Conservation (phyloP, 2,329 filamentous ascomycete species). For the Lasiodiplodia sp. region DNA sequence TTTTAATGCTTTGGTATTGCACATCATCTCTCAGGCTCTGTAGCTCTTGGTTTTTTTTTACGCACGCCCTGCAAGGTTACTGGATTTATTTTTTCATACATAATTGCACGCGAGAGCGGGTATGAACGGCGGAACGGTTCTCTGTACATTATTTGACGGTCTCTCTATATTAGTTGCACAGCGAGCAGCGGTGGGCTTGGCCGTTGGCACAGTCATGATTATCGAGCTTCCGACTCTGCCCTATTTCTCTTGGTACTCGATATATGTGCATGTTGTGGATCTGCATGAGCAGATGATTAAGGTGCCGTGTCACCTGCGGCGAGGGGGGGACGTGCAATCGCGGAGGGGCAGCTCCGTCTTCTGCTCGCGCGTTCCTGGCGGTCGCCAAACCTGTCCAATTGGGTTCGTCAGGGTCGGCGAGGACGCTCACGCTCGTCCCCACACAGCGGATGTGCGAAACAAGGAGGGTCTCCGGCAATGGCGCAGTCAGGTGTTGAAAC, state of each 20-base stretch:
- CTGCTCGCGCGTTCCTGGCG: not conserved
- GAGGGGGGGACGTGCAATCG: not conserved
- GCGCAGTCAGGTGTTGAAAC: not conserved
- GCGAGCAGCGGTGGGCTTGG: conserved; percentile 16
- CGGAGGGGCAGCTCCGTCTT: not conserved
- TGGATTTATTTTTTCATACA: not conserved
- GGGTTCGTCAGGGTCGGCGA: not conserved
- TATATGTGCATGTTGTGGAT: not conserved
- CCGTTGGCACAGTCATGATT: conserved; percentile 17
- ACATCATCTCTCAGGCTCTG: conserved; percentile 1
- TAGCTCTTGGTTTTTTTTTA: conserved; percentile 8
- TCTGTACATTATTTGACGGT: conserved; percentile 22
- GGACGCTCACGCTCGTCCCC: not conserved
- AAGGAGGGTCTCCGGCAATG: not conserved
- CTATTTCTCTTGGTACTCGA: not conserved
- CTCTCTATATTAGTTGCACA: not conserved
- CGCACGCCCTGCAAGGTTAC: not conserved
- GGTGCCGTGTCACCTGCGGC: not conserved
- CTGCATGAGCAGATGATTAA: not conserved
- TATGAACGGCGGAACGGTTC: not conserved
- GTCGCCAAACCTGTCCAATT: not conserved
- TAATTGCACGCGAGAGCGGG: conserved; percentile 15
- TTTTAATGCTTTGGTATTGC: conserved; percentile 2
- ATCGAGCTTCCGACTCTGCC: conserved; percentile 14
- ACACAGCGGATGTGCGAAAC: not conserved